Evolutionary conservation across 1,139 yeast genomes (phyloP).

Genomic region (Zygoascus hellenicus): DNA sequence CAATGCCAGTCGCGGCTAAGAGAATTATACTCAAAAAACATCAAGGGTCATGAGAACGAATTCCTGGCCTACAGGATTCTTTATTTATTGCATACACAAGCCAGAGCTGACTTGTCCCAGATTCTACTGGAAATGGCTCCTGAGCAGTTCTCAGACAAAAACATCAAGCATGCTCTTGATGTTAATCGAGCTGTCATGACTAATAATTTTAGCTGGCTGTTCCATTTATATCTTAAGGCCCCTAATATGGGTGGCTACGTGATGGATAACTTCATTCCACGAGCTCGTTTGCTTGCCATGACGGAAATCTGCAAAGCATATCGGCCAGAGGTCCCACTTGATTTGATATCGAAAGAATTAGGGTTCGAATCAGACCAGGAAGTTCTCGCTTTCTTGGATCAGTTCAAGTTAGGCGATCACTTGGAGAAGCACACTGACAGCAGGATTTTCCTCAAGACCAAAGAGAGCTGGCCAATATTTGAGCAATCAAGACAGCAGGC

Average conservation of each 20-base stretch:
- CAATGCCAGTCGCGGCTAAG: conserved; percentile 82
- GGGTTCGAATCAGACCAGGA: conserved; percentile 39
- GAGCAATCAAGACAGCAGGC: conserved; percentile 42
- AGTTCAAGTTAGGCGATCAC: conserved; percentile 39
- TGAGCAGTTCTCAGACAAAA: conserved; percentile 25
- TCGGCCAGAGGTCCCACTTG: conserved; percentile 45
- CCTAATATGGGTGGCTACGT: conserved; percentile 40
- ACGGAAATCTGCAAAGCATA: conserved; percentile 55
- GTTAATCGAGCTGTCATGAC: conserved; percentile 41
- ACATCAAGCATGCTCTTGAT: conserved; percentile 41
- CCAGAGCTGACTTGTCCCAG: conserved; percentile 36
- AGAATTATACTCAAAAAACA: conserved; percentile 47
- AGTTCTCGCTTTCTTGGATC: conserved; percentile 39
- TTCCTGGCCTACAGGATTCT: conserved; percentile 71
- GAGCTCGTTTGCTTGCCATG: conserved; percentile 59
- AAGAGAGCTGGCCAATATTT: conserved; percentile 44
- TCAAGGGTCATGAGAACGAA: conserved; percentile 46
- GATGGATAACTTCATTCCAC: conserved; percentile 44
- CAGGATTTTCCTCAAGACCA: conserved; percentile 25
- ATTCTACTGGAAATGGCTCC: conserved; percentile 27
- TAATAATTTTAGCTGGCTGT: conserved; percentile 51
- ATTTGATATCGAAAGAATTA: conserved; percentile 44
- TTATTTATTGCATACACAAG: conserved; percentile 73
- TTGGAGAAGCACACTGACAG: conserved; percentile 21
- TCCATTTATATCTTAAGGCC: conserved; percentile 41